These are phyloP conservation scores for Arabidopsis arenosa DNA, from an alignment of 345 rosid species.

Conservation along the genomic window DNA sequence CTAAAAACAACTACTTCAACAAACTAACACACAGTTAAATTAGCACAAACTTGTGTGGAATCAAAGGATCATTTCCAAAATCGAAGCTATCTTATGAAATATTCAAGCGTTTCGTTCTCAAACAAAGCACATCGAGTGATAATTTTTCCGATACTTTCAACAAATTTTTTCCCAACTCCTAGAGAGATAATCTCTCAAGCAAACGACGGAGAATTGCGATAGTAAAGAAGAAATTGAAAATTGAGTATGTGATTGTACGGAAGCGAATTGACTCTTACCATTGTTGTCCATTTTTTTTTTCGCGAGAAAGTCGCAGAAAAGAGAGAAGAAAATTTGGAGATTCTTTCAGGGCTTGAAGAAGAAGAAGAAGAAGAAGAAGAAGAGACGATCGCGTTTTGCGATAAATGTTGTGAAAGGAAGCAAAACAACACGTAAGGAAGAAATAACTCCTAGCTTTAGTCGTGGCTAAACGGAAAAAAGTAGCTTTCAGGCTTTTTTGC, in stretches of 20 bases:
- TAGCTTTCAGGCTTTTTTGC: neutral
- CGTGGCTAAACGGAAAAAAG: neutral
- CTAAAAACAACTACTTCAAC: neutral
- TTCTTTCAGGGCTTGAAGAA: conserved; percentile 2
- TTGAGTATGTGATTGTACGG: neutral
- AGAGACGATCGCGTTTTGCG: conserved; percentile 1
- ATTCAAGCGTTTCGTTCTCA: neutral
- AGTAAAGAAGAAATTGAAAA: neutral
- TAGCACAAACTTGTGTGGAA: neutral
- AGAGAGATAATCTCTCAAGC: neutral
- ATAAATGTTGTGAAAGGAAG: conserved; percentile 1
- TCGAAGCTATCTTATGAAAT: neutral
- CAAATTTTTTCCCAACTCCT: neutral
- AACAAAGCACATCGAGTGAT: conserved; percentile 5
- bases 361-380: conserved; percentile 25
- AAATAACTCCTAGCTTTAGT: neutral
- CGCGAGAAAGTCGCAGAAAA: neutral
- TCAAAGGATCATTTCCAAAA: conserved; percentile 5
- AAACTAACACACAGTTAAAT: neutral
- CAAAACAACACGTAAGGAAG: neutral
- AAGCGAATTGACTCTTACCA: conserved; percentile 30
- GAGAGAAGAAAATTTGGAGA: neutral
- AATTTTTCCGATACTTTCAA: neutral
- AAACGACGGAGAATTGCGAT: conserved; percentile 4
- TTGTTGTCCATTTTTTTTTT: conserved; percentile 15